phyloP scores from a whole-genome alignment of 176 grass and related monocot species.

The Bonia amplexicaulis region DNA sequence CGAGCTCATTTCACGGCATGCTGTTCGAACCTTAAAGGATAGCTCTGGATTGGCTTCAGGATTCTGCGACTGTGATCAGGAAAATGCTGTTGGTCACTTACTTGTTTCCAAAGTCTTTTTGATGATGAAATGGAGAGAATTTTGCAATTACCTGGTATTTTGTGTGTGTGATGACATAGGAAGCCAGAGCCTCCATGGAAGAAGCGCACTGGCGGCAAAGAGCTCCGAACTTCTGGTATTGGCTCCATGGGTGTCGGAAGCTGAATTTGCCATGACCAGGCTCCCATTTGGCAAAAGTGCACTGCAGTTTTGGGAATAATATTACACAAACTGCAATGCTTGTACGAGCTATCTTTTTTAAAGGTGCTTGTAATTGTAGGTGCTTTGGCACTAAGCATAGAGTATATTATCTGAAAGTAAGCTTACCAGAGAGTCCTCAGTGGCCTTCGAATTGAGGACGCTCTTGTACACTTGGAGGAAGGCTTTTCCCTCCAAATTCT shows the following conservation, averaged over 20 bases:
- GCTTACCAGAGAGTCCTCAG: conserved; percentile 78
- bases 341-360: neutral
- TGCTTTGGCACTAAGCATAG: neutral
- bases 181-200: conserved; percentile 74
- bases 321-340: neutral
- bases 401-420: neutral
- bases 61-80: conserved; percentile 35
- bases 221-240: conserved; percentile 76
- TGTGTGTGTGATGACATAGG: conserved; percentile 50
- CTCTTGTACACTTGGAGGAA: conserved; percentile 78
- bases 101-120: neutral
- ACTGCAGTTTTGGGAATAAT: conserved; percentile 38
- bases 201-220: conserved; percentile 71
- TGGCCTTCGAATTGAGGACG: conserved; percentile 69
- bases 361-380: neutral
- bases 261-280: conserved; percentile 70
- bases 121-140: neutral
- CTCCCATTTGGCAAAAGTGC: conserved; percentile 86
- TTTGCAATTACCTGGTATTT: conserved; percentile 41
- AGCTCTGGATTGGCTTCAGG: conserved; percentile 47
- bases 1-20: conserved; percentile 63
- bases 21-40: conserved; percentile 24
- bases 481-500: conserved; percentile 51
- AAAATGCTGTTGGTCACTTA: neutral
- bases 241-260: conserved; percentile 73